phyloP scores from a whole-genome alignment of 352 stramenopile genomes.

The Phytophthora ohioensis region DNA sequence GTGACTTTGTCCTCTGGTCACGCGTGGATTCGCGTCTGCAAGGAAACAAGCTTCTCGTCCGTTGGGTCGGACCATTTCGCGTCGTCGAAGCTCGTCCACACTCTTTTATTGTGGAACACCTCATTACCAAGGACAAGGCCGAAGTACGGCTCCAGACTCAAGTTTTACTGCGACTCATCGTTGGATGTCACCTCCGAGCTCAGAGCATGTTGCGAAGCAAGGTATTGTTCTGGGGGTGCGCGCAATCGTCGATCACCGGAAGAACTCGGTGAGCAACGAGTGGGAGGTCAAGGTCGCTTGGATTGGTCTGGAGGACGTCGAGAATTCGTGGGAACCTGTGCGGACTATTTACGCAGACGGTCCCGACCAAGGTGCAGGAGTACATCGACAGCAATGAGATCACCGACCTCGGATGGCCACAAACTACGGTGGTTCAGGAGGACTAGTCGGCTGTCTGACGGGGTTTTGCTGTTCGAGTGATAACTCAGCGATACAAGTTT shows the following conservation, averaged over 20 bases:
- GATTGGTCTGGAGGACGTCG: slow-evolving; percentile 5
- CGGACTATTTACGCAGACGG: background rate
- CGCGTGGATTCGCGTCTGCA: background rate
- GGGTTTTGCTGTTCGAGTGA: too few relatives aligned
- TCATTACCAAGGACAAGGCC: background rate
- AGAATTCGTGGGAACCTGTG: slow-evolving; percentile 45
- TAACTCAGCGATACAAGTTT: too few relatives aligned
- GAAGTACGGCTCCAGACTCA: background rate
- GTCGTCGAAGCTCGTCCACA: slow-evolving; percentile 2
- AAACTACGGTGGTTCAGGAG: too few relatives aligned
- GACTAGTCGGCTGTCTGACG: too few relatives aligned
- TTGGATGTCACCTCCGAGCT: background rate
- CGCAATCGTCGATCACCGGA: background rate
- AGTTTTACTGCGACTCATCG: background rate
- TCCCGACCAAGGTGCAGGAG: background rate
- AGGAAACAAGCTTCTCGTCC: background rate
- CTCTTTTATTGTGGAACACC: background rate
- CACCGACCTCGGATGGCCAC: too few relatives aligned
- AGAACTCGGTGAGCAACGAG: slow-evolving; percentile 14
- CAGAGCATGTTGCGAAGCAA: background rate
- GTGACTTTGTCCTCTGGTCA: slow-evolving; percentile 8
- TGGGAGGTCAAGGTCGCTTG: slow-evolving; percentile 15
- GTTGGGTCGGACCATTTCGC: slow-evolving; percentile 7
- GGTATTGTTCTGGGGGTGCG: background rate
- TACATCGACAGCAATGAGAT: too few relatives aligned